Evolutionary conservation across 768 basidiomycete species (phyloP), one percentile per base, ranked within the genome.

Genomic region (Mycena indigotica): DNA sequence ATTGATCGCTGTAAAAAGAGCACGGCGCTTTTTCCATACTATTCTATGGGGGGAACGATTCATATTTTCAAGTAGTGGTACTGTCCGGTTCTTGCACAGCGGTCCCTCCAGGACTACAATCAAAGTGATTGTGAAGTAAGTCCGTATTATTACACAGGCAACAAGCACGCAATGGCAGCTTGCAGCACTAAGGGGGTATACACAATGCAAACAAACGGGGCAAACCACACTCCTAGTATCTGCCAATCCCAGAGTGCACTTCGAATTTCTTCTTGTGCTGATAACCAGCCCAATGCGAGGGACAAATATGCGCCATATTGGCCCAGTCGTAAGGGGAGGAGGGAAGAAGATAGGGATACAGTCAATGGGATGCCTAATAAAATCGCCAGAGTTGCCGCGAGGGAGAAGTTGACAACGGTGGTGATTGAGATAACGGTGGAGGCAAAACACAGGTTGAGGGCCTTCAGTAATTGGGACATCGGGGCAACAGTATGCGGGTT

Each of bases 401-500:
- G 85, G 6, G 92, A 93, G 73, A 96, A 96, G 71, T 98, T 97
- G 69, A 97, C 84, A 57, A 97, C 87, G 16, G 93, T 88, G 26
- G 86, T 86, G 32, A 92, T 84, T 13, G 83, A 94, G 60, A 97
- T 89, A 50, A 94, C 81, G 1, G 91, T 89, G 3, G 96, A 96
- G 23, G 92, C 84, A 45, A 91, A 72, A 70, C 95, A 91, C 25
- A 95, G 83, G 64, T 89, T 89, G 58, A 93, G 75, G 0, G 89
- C 77, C 63, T 91, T 87, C 39, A 95, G 75, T 17, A 89, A 73
- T 17, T 72, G 67, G 17, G 77, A 81, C 30, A 74, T 68, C 21
- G 77, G 78, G 51, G 77, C 78, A 15, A 58, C 57, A 38, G 70
- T 72, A 21, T 67, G 52, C 29, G 58, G 44, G 13, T 67, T 57